These are phyloP conservation scores for bread wheat (Triticum aestivum) DNA, from an alignment of 176 grass and related monocot genomes.

Conservation along the genomic window IWGSC_CS_RefSeq_v2.1 NC_057811.1:405688143-405688642, in stretches of 20 bases:
- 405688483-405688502: background rate
- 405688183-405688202: too few relatives aligned
- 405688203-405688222: too few relatives aligned
- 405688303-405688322: background rate
- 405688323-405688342: background rate
- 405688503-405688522: background rate
- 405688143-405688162: background rate
- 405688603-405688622: too few relatives aligned
- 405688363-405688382: background rate
- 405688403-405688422: background rate
- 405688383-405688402: background rate
- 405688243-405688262: background rate
- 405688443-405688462: background rate
- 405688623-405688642: too few relatives aligned
- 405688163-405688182: background rate
- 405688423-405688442: background rate
- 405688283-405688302: background rate
- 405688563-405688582: background rate
- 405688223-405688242: background rate
- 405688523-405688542: background rate
- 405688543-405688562: background rate
- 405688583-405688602: background rate
- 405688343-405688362: background rate
- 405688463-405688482: background rate
- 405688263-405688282: background rate